Percentiles rank a stretch among this genome's conserved stretches.
Evolutionary conservation across 1,284 basidiomycete genomes (phyloP).

Genomic region (Pseudozyma sp.): DNA sequence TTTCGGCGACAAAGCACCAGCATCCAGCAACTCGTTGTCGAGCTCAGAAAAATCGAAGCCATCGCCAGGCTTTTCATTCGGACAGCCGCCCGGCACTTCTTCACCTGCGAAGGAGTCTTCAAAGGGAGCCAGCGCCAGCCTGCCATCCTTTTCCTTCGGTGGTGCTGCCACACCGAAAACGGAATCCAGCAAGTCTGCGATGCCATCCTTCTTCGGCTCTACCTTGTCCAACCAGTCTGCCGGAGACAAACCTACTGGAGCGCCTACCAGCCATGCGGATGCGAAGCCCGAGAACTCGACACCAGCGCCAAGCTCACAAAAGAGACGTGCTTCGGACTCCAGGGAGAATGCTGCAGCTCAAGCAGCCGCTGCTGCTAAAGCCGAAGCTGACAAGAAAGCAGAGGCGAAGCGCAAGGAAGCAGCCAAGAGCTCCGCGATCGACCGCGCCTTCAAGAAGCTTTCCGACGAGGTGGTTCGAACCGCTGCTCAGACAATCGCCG

Average conservation of each 20-base stretch:
- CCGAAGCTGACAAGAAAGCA: conserved; percentile 18
- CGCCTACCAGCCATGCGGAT: background rate
- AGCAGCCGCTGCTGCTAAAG: conserved; percentile 21
- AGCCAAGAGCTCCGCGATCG: conserved; percentile 12
- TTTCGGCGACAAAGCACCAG: conserved; percentile 12
- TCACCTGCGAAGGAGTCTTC: background rate
- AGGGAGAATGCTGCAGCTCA: conserved; percentile 16
- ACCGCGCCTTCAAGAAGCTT: conserved; percentile 25
- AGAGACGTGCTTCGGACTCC: conserved; percentile 21
- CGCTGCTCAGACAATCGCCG: conserved; percentile 12
- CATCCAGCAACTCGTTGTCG: background rate
- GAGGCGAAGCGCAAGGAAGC: conserved; percentile 21
- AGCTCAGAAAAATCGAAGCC: conserved; percentile 10
- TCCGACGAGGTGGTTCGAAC: conserved; percentile 18
- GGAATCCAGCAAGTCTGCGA: conserved; percentile 6
- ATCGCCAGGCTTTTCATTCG: conserved; percentile 29
- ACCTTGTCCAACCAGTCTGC: conserved; percentile 10
- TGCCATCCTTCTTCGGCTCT: conserved; percentile 31
- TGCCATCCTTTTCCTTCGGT: conserved; percentile 25
- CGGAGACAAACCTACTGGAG: background rate
- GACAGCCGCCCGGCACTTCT: conserved; percentile 1
- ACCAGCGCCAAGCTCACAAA: conserved; percentile 2
- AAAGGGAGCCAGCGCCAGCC: background rate
- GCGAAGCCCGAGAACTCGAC: background rate
- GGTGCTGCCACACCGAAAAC: conserved; percentile 1